These are phyloP conservation scores for Coniferiporia sulphurascens DNA, from an alignment of 1,284 basidiomycete genomes.

Conservation along the genomic window DNA sequence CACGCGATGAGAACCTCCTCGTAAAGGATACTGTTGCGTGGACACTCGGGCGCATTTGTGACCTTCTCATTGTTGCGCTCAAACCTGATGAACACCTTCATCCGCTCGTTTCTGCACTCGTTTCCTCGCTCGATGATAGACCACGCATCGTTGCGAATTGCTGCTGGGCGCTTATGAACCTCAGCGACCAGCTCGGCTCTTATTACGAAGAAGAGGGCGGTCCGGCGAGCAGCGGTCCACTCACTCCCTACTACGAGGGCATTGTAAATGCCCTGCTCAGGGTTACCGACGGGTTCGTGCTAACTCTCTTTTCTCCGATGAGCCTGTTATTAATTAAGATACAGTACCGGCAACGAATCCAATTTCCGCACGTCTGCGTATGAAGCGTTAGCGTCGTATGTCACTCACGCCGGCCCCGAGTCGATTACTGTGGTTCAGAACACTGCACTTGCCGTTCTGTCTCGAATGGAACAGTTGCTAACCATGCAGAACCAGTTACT, in stretches of 20 bases:
- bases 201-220: conserved; percentile 59
- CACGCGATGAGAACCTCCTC: conserved; percentile 79
- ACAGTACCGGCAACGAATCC: conserved; percentile 79
- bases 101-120: conserved; percentile 79
- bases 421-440: conserved; percentile 80
- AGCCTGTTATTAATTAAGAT: conserved; percentile 15
- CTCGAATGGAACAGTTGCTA: conserved; percentile 87
- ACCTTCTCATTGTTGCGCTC: conserved; percentile 83
- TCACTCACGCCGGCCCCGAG: conserved; percentile 79
- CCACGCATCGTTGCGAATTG: conserved; percentile 91
- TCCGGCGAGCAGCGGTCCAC: conserved; percentile 47
- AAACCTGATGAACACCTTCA: conserved; percentile 88
- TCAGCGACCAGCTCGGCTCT: conserved; percentile 77
- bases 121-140: conserved; percentile 77
- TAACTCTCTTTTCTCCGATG: conserved; percentile 1
- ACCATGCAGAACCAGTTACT: conserved; percentile 89
- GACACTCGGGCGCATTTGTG: conserved; percentile 95
- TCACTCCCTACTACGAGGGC: conserved; percentile 89
- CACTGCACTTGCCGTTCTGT: conserved; percentile 77
- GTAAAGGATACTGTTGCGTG: conserved; percentile 98
- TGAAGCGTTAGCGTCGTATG: conserved; percentile 87
- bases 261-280: conserved; percentile 78
- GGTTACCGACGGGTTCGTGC: conserved; percentile 76
- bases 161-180: conserved; percentile 96
- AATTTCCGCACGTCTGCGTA: conserved; percentile 96